These are phyloP conservation scores for Physocladia obscura DNA, from an alignment of 192 early-diverging fungal species.

Conservation along the genomic window DNA sequence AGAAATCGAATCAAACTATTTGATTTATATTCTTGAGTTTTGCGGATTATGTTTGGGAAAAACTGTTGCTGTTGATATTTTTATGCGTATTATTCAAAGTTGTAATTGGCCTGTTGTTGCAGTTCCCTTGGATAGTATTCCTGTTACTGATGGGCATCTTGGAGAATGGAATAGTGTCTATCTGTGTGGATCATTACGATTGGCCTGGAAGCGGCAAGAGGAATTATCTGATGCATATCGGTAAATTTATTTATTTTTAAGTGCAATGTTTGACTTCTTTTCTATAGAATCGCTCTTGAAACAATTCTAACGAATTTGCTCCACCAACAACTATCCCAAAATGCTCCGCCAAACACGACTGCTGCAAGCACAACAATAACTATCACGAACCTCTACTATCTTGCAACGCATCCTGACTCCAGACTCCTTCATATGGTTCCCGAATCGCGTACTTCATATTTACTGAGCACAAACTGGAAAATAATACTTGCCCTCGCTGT, in stretches of 20 bases:
- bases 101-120: neutral
- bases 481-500: no score
- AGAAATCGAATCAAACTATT: neutral
- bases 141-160: neutral
- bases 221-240: neutral
- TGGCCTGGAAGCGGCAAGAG: constrained; percentile 1
- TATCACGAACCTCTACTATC: neutral
- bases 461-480: no score
- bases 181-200: constrained; percentile 8
- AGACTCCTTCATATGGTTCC: neutral
- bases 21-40: constrained; percentile 12
- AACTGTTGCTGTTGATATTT: neutral
- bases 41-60: constrained; percentile 2
- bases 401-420: neutral
- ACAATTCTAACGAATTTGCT: neutral
- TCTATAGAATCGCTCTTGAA: neutral
- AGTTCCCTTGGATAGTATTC: constrained; percentile 12
- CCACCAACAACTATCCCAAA: neutral
- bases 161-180: constrained; percentile 15
- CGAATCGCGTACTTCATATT: neutral
- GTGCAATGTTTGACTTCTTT: neutral
- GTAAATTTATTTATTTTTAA: neutral
- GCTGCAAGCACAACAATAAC: neutral
- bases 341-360: neutral
- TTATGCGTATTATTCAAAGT: neutral